phyloP scores from a whole-genome alignment of 805 yeast genomes.

The Saccharomycopsis microspora region DNA sequence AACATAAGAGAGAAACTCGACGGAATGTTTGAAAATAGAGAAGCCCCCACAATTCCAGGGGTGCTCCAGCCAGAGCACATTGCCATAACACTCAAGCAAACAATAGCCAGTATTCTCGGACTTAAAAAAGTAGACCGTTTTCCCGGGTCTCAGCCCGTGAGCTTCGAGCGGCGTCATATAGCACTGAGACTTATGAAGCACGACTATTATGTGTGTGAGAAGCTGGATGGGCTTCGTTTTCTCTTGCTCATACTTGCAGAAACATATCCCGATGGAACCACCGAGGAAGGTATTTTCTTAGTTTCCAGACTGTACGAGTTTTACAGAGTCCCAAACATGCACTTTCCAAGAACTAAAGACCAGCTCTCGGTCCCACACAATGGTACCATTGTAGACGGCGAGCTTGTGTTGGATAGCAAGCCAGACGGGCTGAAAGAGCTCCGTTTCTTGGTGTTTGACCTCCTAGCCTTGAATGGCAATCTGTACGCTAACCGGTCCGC shows the following conservation, averaged over 20 bases:
- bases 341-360: constrained; percentile 52
- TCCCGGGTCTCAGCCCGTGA: constrained; percentile 94
- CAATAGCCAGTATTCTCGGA: constrained; percentile 53
- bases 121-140: constrained; percentile 41
- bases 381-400: constrained; percentile 91
- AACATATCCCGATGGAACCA: constrained; percentile 42
- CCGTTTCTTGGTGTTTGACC: constrained; percentile 82
- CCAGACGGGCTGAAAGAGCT: constrained; percentile 48
- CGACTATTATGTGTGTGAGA: constrained; percentile 93
- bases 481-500: constrained; percentile 59
- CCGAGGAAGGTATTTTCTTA: constrained; percentile 81
- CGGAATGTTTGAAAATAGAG: constrained; percentile 25
- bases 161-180: constrained; percentile 71
- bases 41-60: constrained; percentile 84
- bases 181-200: constrained; percentile 44
- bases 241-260: constrained; percentile 52
- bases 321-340: constrained; percentile 69
- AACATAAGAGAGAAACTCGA: neutral
- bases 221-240: constrained; percentile 87
- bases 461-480: constrained; percentile 73
- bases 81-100: constrained; percentile 51
- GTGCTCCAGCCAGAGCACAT: constrained; percentile 62
- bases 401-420: constrained; percentile 62
- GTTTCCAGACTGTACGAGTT: constrained; percentile 86
- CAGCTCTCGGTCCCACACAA: constrained; percentile 56